Base-by-base conservation (phyloP, 2,329 filamentous ascomycete genomes). In the Trichoderma semiorbis region DNA sequence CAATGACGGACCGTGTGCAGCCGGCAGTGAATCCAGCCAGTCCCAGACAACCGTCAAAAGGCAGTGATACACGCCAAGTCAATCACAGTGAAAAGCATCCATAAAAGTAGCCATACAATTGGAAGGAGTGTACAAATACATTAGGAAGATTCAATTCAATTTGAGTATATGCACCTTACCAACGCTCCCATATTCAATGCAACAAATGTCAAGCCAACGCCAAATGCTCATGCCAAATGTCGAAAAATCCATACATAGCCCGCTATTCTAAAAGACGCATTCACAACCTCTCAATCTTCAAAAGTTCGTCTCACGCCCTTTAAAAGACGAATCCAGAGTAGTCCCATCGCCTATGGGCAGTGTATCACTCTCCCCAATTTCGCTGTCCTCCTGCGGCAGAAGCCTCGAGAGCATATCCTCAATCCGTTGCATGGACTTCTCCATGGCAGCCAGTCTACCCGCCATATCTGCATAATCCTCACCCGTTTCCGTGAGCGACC, bases 391-490 rank as follows among this genome's bases (percentile, higher is more conserved):
- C 73, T 32, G 81, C 30, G 30, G 75, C 24, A 82, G 75, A 70
- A 87, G 75, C 66, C 77, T 82, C 53, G 77, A 76, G 66, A 88
- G 74, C 80, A 88, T 81, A n/a, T 76, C 76, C 75, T 87, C 85
- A 73, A 88, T 84, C 39, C 85, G 83, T 55, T 79, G 78, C 73
- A 85, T 84, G 32, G 84, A 79, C 71, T 83, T 83, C 76, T 90
- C 88, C 75, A 90, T 82, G 8, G 81, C 79, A 43, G 82, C 83
- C 39, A 90, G 76, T 62, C 86, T 81, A 28, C 78, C 77, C 0
- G 80, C 77, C 61, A 89, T 78, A n/a, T 83, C 81, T 14, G 81
- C 83, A 21, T 82, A 78, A 69, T 85, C 86, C 47, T 84, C 81
- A 11, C 43, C 60, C 14, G 82, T 80, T 32, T 86, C 85, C 34